Base-by-base conservation (phyloP, 768 basidiomycete species). In the Naematelia encephala region DNA sequence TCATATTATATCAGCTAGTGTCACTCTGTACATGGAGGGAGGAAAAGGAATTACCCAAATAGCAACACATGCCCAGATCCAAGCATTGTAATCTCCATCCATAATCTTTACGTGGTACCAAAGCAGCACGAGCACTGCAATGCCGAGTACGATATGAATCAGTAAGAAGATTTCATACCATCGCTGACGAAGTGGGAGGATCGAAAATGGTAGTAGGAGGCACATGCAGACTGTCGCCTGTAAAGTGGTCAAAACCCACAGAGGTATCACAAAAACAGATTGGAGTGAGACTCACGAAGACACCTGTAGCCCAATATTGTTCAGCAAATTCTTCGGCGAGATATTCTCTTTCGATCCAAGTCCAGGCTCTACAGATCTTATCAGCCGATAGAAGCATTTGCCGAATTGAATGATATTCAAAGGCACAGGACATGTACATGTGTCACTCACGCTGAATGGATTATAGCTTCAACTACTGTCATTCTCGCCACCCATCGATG, bases 131-230 rank as follows among this genome's bases (percentile, higher is more conserved):
- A 69, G 59, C 10, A 50, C 23, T 0, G 34, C 58, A 4, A 66
- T 13, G 12, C 64, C 64, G 5, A 66, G 29, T n/a, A 30, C 45
- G 42, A 69, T 69, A 39, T 69, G 68, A 8, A 60, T 45, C 2
- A 69, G 34, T 43, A 69, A 39, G 57, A 69, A 69, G 57, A 66
- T 28, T 52, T 69, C 68, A 53, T 69, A 69, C 43, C 46, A 56
- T n/a, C 42, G 26, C 29, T 61, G 28, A 1, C 68, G 61, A 51
- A 69, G 28, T 4, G 61, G 44, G 16, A 30, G 42, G 51, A 66
- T 62, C 12, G 68, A 69, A 13, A 61, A 44, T n/a, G 68, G 68
- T 8, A 69, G 29, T 19, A 67, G 34, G 3, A 67, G 44, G 16
- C 56, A 51, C 66, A 67, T 67, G 46, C 48, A 16, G 22, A 67